phyloP scores from a whole-genome alignment of 2,329 filamentous ascomycete species.

The Chrysosporium keratinophilum region DNA sequence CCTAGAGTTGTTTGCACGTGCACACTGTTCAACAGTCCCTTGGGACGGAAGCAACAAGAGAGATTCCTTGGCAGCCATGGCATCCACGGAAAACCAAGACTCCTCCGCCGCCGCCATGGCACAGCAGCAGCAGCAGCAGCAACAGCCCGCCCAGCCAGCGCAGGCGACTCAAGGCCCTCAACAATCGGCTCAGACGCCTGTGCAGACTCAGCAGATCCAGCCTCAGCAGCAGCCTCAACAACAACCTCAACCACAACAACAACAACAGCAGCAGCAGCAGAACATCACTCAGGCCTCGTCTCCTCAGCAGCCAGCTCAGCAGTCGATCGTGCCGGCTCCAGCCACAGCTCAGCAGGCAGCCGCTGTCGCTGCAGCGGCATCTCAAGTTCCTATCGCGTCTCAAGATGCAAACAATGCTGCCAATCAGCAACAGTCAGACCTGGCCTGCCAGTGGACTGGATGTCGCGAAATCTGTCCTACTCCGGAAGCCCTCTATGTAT shows the following conservation, averaged over 20 bases:
- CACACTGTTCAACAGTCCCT: not conserved
- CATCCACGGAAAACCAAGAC: constrained; percentile 34
- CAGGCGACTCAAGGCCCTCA: constrained; percentile 6
- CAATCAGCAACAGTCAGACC: constrained; percentile 28
- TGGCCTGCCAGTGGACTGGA: constrained; percentile 51
- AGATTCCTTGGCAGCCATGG: constrained; percentile 22
- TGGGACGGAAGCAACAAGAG: constrained; percentile 17
- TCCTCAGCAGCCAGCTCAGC: constrained; percentile 17
- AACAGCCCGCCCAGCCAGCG: constrained; percentile 11
- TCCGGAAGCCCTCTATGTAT: constrained; percentile 54
- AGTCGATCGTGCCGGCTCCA: constrained; percentile 23
- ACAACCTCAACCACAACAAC: constrained; percentile 14
- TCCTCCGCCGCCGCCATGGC: constrained; percentile 19
- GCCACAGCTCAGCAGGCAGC: constrained; percentile 26
- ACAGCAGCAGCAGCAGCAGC: constrained; percentile 18
- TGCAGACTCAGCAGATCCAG: constrained; percentile 2
- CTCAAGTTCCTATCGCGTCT: constrained; percentile 27
- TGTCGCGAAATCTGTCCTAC: constrained; percentile 51
- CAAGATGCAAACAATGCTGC: constrained; percentile 15
- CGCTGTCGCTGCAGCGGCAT: constrained; percentile 29
- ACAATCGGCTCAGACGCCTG: constrained; percentile 6
- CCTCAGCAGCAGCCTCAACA: constrained; percentile 4
- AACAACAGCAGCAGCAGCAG: constrained; percentile 16
- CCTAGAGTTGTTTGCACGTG: not conserved
- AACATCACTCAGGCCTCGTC: constrained; percentile 19